Percentiles rank a stretch among this genome's conserved stretches.
Conservation (phyloP, 2,329 filamentous ascomycete species). For the Elsinoe batatas region DNA sequence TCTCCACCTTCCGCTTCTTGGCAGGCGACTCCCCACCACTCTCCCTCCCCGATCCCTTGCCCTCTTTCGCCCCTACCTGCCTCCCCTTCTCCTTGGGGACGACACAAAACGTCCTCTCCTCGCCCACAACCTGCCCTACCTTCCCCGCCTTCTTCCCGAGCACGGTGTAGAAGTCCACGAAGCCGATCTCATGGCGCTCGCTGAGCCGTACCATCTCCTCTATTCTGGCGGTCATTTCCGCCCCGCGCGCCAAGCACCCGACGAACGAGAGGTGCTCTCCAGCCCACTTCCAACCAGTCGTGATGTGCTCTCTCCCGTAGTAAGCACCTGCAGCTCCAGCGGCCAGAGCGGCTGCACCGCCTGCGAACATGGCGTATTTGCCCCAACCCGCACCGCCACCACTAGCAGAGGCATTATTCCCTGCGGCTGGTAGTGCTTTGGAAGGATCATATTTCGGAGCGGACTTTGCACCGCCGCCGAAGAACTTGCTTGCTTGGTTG, state of each 20-base stretch:
- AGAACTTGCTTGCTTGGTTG: constrained; percentile 52
- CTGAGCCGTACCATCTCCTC: constrained; percentile 56
- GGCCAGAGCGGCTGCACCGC: constrained; percentile 68
- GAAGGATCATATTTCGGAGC: constrained; percentile 21
- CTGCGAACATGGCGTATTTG: constrained; percentile 74
- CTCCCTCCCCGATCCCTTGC: constrained; percentile 10
- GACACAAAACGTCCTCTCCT: constrained; percentile 80
- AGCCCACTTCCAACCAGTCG: constrained; percentile 68
- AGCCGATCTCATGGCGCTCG: constrained; percentile 59
- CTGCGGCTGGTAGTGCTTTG: constrained; percentile 23
- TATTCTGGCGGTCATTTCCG: constrained; percentile 69
- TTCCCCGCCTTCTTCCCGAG: constrained; percentile 52
- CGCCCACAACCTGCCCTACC: constrained; percentile 52
- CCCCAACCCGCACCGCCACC: constrained; percentile 56
- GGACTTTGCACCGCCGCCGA: constrained; percentile 36
- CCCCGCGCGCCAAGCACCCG: constrained; percentile 72
- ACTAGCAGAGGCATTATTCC: constrained; percentile 14
- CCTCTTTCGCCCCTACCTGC: constrained; percentile 9
- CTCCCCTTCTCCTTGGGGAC: constrained; percentile 50
- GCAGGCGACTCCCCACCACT: constrained; percentile 14
- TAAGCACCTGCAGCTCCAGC: constrained; percentile 81
- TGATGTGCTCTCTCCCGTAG: constrained; percentile 70
- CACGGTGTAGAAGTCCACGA: constrained; percentile 77
- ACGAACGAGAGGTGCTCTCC: constrained; percentile 90
- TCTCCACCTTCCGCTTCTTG: constrained; percentile 19